Percentiles rank a stretch among this genome's conserved stretches.
Conservation (phyloP, 352 stramenopile genomes). For the Phytopythium montanum region DNA sequence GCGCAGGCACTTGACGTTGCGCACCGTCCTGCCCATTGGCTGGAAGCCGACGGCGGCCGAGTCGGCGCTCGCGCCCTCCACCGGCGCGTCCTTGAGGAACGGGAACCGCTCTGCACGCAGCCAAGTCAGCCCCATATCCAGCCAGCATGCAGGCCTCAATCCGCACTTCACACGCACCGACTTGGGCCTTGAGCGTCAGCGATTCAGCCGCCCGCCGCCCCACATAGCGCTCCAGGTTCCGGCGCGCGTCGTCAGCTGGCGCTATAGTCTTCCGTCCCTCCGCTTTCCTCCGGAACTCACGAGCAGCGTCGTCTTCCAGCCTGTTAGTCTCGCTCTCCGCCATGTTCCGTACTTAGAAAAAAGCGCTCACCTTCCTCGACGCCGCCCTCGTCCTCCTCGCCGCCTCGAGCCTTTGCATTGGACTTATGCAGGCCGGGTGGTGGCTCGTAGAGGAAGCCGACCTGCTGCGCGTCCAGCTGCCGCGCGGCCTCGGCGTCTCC, state of each 20-base stretch:
- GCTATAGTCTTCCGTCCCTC: slow-evolving; percentile 22
- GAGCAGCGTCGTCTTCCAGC: slow-evolving; percentile 47
- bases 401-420: slow-evolving; percentile 8
- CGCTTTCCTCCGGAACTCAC: slow-evolving; percentile 58
- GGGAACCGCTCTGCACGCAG: slow-evolving; percentile 64
- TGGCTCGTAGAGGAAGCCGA: slow-evolving; percentile 74
- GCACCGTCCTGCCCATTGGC: slow-evolving; percentile 73
- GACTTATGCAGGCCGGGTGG: slow-evolving; percentile 61
- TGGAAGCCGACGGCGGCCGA: slow-evolving; percentile 87
- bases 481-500: slow-evolving; percentile 46
- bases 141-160: too few species aligned
- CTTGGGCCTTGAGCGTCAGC: slow-evolving; percentile 80
- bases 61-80: slow-evolving; percentile 81
- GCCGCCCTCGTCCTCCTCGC: slow-evolving; percentile 19
- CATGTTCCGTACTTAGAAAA: background rate
- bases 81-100: slow-evolving; percentile 86
- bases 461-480: slow-evolving; percentile 44
- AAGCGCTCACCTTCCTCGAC: slow-evolving; percentile 17
- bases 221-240: slow-evolving; percentile 73
- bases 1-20: slow-evolving; percentile 82
- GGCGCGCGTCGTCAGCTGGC: slow-evolving; percentile 21
- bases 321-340: background rate
- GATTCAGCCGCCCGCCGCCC: slow-evolving; percentile 58
- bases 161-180: slow-evolving; percentile 22
- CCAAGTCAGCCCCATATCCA: background rate